Evolutionary conservation across 306 rosid species (phyloP), one percentile per base, ranked within the genome.

Genomic region (Cyclanthera cordifolia): DNA sequence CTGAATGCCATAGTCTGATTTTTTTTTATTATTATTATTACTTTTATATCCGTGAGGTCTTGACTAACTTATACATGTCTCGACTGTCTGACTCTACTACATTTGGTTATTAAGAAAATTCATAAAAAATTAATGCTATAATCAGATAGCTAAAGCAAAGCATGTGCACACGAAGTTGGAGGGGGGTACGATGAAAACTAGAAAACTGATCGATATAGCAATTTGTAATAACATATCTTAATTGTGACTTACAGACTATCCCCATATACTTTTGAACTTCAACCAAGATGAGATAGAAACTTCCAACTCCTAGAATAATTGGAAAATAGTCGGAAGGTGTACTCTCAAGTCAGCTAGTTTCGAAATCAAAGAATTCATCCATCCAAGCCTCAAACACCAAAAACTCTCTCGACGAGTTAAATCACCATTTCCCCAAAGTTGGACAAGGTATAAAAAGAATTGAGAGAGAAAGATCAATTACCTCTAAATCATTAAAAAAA

Each of bases 281-380:
- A 58, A 54, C 60, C 13, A 54, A 16, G 13, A 30, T 58, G 66
- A 19, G 65, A 57, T 30, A 58, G 45, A 58, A 58, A 58, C 37
- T 32, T 32, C 65, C 43, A 0, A 28, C 21, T 28, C 16, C 43
- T 56, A 28, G 65, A 16, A 28, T 28, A 57, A 57, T 57, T 57
- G 65, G 27, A 57, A 8, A 28, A 28, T 27, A 41, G 10, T 16
- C 0, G 1, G 23, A 27, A 41, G 45, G 28, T 8, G 45, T 8
- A 19, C 43, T 16, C 14, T 57, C 65, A 7, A 57, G 21, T 8
- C 4, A 17, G 56, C 56, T 52, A 52, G 56, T 19, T 51, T 51
- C 3, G 23, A 14, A 57, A 13, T 28, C 21, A 0, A 59, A 8
- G 47, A 59, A 59, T n/a, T 17, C 34, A 59, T 34, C 67, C 47